These are phyloP conservation scores for Cadophora gregata DNA, from an alignment of 2,329 filamentous ascomycete species.

Conservation along the genomic window DNA sequence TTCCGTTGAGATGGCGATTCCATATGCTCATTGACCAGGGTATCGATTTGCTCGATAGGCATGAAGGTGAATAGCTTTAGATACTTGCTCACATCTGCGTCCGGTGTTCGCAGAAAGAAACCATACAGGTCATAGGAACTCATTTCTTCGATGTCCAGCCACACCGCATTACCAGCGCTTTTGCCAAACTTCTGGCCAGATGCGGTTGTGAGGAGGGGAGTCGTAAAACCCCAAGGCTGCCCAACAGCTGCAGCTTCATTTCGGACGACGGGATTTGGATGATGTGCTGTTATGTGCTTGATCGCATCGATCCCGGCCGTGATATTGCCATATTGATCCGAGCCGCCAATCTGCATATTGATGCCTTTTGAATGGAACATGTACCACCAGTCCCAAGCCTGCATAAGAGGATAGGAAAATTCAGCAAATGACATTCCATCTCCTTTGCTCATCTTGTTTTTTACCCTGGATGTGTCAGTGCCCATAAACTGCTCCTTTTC, in stretches of 20 bases:
- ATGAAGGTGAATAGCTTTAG: constrained; percentile 92
- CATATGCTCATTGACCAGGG: constrained; percentile 71
- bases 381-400: constrained; percentile 97
- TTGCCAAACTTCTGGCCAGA: constrained; percentile 94
- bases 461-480: constrained; percentile 57
- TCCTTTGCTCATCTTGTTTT: constrained; percentile 80
- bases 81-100: constrained; percentile 80
- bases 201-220: constrained; percentile 85
- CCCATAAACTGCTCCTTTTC: background rate
- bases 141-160: constrained; percentile 85
- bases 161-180: constrained; percentile 90
- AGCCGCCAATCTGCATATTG: constrained; percentile 90
- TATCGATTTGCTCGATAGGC: constrained; percentile 69
- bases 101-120: constrained; percentile 84
- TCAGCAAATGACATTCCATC: constrained; percentile 95
- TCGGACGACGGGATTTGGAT: constrained; percentile 55
- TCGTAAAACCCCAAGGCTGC: constrained; percentile 82
- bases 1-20: constrained; percentile 71
- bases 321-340: constrained; percentile 97
- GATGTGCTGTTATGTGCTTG: constrained; percentile 70
- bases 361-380: constrained; percentile 73
- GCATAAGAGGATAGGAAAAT: constrained; percentile 90
- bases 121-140: constrained; percentile 85
- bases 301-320: constrained; percentile 86
- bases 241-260: constrained; percentile 48